Base-by-base conservation (phyloP, 1,284 basidiomycete species). In the Garcileccinum viscosum region DNA sequence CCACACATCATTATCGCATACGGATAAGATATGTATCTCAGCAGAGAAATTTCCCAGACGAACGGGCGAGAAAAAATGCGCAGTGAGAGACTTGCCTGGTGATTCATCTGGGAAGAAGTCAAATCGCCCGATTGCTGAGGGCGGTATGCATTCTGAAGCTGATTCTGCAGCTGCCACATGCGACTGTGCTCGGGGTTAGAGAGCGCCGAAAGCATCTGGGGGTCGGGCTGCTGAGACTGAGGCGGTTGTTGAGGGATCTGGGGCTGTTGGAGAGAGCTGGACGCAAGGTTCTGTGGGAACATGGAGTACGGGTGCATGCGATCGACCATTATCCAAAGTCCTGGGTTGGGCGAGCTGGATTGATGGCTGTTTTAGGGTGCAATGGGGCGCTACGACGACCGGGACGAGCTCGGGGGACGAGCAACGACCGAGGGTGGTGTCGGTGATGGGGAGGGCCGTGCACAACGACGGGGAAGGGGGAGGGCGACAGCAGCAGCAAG, bases 81-180 rank as follows among this genome's bases (percentile, higher is more conserved):
- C 70, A 42, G 67, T 61, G 47, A 67, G 56, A 68, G 61, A 84
- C 85, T 80, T 70, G 85, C 88, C 87, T 87, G 87, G 38, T 82
- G 81, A 63, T 78, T 84, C 69, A 81, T 77, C 76, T 83, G 84
- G 32, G 79, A 73, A 32, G 77, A 65, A 56, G 78, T 76, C 73
- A 87, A 81, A 73, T 87, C 85, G 66, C 73, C 75, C 30, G 82
- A 80, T 73, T 80, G 82, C 68, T 83, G 83, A 4, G 79, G 73
- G 64, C 86, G 83, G 73, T 84, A 84, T 73, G 83, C 82, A 65
- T 81, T 81, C 73, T 83, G 84, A 50, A 83, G 80, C 71, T 86
- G 85, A 74, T 86, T 86, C 77, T 86, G 82, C 76, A 88, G 87
- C 78, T 86, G 85, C 89, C 89, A 91, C 74, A 86, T 81, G 71